These are phyloP conservation scores for Herpotrichia juniperi DNA, from an alignment of 2,329 filamentous ascomycete genomes.

Conservation along the genomic window DNA sequence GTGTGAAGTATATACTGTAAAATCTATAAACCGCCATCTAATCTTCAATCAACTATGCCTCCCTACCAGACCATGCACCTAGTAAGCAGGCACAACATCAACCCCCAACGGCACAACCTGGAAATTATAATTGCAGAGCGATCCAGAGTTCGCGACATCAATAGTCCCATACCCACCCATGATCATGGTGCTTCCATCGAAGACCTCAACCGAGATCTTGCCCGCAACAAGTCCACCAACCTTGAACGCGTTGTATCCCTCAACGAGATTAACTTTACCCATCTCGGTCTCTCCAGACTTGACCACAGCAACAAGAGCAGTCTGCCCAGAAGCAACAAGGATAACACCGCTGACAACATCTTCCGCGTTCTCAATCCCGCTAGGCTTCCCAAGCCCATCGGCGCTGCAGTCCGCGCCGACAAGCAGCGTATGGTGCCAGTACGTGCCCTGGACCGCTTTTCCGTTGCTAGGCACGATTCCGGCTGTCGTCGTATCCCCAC, in stretches of 20 bases:
- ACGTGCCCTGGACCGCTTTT: constrained; percentile 24
- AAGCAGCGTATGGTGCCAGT: constrained; percentile 33
- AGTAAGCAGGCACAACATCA: too few relatives aligned
- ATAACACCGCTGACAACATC: constrained; percentile 32
- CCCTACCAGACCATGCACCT: too few relatives aligned
- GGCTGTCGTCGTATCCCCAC: constrained; percentile 27
- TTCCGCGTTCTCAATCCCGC: constrained; percentile 17
- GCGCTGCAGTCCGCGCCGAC: constrained; percentile 45
- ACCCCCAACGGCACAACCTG: too few relatives aligned
- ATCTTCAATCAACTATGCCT: too few relatives aligned
- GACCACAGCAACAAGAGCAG: constrained; percentile 26
- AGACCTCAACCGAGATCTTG: constrained; percentile 32
- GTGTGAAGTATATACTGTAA: too few relatives aligned
- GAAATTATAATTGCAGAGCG: constrained; percentile 25
- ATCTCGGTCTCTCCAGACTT: constrained; percentile 25
- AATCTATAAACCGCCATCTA: too few relatives aligned
- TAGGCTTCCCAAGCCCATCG: constrained; percentile 47
- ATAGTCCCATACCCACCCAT: constrained; percentile 15
- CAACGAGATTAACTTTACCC: constrained; percentile 11
- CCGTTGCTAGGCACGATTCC: constrained; percentile 26
- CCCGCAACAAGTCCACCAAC: constrained; percentile 22
- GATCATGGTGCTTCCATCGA: constrained; percentile 28
- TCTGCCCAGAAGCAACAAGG: constrained; percentile 16
- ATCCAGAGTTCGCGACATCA: neutral
- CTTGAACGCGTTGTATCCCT: constrained; percentile 31